Conservation (phyloP, 1,284 basidiomycete genomes). For the Porogramme epimiltina region DNA sequence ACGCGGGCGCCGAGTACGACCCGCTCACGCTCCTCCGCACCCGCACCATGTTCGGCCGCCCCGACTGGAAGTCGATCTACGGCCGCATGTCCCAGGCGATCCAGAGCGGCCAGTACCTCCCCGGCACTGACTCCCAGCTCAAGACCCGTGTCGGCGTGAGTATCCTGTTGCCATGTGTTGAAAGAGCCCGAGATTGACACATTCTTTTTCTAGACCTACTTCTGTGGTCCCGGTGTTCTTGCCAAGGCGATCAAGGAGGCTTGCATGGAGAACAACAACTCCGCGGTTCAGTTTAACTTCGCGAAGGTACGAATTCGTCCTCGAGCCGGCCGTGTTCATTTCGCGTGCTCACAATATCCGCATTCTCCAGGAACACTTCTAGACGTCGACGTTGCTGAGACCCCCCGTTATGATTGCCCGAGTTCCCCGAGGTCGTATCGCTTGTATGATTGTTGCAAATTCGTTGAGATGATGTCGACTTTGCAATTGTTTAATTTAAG, state of each 20-base stretch:
- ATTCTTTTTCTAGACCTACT: slow-evolving; percentile 64
- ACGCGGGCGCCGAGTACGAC: slow-evolving; percentile 80
- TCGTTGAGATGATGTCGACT: slow-evolving; percentile 12
- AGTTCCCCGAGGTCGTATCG: slow-evolving; percentile 12
- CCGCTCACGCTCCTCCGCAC: slow-evolving; percentile 83
- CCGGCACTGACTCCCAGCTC: slow-evolving; percentile 73
- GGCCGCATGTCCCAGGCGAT: slow-evolving; percentile 70
- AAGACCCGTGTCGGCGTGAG: slow-evolving; percentile 82
- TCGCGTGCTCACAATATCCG: slow-evolving; percentile 3
- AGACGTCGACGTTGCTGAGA: slow-evolving; percentile 24
- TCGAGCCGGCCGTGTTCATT: not conserved
- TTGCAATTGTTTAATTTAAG: slow-evolving; percentile 14
- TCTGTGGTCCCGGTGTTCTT: slow-evolving; percentile 77
- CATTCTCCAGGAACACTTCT: slow-evolving; percentile 61
- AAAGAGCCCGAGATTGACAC: too few species aligned
- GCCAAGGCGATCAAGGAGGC: slow-evolving; percentile 77
- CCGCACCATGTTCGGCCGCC: slow-evolving; percentile 86
- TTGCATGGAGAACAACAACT: slow-evolving; percentile 52
- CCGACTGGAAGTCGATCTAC: slow-evolving; percentile 84
- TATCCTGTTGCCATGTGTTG: slow-evolving; percentile 11
- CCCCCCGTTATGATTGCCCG: not conserved
- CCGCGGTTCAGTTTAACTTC: slow-evolving; percentile 73
- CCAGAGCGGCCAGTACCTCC: slow-evolving; percentile 77
- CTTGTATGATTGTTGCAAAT: slow-evolving; percentile 1
- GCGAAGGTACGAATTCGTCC: slow-evolving; percentile 71